A percentile compares a stretch with the other conserved stretches of the same genome.
phyloP scores from a whole-genome alignment of 345 rosid genomes.

The Diplotaxis tenuifolia region DNA sequence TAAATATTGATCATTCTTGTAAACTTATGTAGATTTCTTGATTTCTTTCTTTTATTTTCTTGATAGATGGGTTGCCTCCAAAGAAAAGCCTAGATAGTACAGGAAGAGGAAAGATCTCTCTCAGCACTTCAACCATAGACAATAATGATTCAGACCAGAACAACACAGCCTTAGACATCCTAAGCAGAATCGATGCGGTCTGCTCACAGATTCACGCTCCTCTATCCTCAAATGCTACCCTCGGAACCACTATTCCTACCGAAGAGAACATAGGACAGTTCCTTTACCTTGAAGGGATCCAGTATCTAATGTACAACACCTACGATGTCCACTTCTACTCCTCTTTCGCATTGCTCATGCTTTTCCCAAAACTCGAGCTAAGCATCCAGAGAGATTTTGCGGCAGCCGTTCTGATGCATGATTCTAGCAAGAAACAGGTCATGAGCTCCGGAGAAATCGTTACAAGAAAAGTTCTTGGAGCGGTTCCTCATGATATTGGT shows the following conservation, averaged over 20 bases:
- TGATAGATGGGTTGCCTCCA: constrained; percentile 78
- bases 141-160: constrained; percentile 40
- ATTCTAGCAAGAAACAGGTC: constrained; percentile 53
- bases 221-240: constrained; percentile 51
- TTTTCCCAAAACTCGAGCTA: constrained; percentile 71
- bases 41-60: constrained; percentile 10
- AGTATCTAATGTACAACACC: constrained; percentile 72
- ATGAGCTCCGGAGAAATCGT: constrained; percentile 56
- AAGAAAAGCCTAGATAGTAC: constrained; percentile 56
- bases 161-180: constrained; percentile 54
- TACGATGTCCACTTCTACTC: constrained; percentile 85
- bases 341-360: constrained; percentile 69
- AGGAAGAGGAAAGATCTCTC: constrained; percentile 58
- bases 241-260: constrained; percentile 63
- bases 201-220: constrained; percentile 63
- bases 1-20: not conserved
- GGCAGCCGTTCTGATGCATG: constrained; percentile 66
- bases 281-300: constrained; percentile 72
- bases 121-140: constrained; percentile 41
- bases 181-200: constrained; percentile 65
- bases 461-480: constrained; percentile 54
- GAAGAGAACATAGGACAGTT: constrained; percentile 88
- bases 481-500: constrained; percentile 78
- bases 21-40: not conserved
- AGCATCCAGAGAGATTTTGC: constrained; percentile 84